Conservation (phyloP, 345 rosid genomes). For the Erysimum cheiranthoides region DNA sequence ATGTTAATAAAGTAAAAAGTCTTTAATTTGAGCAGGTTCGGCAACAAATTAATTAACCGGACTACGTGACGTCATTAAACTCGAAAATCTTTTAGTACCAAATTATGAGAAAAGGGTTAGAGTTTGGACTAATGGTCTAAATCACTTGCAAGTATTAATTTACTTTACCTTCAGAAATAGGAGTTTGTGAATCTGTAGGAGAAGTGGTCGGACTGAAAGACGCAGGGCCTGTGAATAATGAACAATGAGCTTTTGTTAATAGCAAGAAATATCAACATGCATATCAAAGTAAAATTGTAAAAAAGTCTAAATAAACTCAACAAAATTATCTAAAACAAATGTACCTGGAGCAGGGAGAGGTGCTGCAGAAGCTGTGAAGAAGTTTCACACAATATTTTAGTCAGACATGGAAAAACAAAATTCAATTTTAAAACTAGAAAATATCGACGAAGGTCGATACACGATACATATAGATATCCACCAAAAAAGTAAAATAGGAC, state of each 20-base stretch:
- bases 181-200: slow-evolving; percentile 53
- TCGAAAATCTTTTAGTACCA: neutral
- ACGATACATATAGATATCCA: neutral
- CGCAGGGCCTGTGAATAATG: slow-evolving; percentile 54
- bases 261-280: neutral
- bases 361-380: slow-evolving; percentile 54
- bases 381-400: slow-evolving; percentile 22
- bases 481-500: neutral
- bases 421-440: neutral
- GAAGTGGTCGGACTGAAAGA: slow-evolving; percentile 55
- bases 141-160: neutral
- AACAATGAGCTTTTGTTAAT: slow-evolving; percentile 13
- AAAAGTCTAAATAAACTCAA: neutral
- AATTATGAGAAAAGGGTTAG: neutral
- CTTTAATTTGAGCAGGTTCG: no score
- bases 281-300: neutral
- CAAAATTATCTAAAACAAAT: neutral
- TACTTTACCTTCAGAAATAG: slow-evolving; percentile 24
- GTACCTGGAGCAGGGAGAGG: slow-evolving; percentile 90
- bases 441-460: neutral
- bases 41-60: neutral
- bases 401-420: neutral
- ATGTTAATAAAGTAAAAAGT: neutral
- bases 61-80: neutral
- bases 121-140: neutral